phyloP scores from a whole-genome alignment of 2,329 filamentous ascomycete species.

The Xylaria digitata region DNA sequence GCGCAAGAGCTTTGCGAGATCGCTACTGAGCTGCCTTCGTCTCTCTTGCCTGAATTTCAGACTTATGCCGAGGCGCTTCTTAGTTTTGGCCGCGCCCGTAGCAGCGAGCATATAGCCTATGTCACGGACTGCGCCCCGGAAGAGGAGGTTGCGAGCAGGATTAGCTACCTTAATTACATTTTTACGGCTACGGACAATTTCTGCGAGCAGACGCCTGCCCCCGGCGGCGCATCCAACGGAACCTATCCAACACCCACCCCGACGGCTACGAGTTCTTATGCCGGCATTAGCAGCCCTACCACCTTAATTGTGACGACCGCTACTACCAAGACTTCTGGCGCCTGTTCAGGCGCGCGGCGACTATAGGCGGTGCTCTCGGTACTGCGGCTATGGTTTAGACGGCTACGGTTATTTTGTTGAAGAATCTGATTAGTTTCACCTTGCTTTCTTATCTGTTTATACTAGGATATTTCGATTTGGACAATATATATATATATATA shows the following conservation, averaged over 20 bases:
- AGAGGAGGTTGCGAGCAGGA: background rate
- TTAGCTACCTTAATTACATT: background rate
- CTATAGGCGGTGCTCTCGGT: background rate
- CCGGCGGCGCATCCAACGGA: background rate
- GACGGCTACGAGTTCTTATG: conserved; percentile 4
- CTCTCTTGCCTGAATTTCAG: conserved; percentile 11
- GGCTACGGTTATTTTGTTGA: background rate
- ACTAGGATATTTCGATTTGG: no score
- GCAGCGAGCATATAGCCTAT: conserved; percentile 11
- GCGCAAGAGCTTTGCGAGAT: conserved; percentile 1
- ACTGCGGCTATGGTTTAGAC: background rate
- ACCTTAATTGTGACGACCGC: background rate
- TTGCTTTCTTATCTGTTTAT: no score
- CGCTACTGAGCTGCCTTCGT: conserved; percentile 4
- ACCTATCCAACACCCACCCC: conserved; percentile 3
- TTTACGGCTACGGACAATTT: conserved; percentile 10
- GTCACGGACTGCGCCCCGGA: conserved; percentile 13
- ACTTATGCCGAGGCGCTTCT: background rate
- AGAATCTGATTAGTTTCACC: background rate
- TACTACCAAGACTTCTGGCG: background rate
- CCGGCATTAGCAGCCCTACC: background rate
- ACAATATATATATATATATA: no score
- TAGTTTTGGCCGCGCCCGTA: background rate
- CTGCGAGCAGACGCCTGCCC: conserved; percentile 2
- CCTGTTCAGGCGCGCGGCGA: background rate